Base-by-base conservation (phyloP, 169 alveolate genomes). In the Plasmodium coatneyi region DNA sequence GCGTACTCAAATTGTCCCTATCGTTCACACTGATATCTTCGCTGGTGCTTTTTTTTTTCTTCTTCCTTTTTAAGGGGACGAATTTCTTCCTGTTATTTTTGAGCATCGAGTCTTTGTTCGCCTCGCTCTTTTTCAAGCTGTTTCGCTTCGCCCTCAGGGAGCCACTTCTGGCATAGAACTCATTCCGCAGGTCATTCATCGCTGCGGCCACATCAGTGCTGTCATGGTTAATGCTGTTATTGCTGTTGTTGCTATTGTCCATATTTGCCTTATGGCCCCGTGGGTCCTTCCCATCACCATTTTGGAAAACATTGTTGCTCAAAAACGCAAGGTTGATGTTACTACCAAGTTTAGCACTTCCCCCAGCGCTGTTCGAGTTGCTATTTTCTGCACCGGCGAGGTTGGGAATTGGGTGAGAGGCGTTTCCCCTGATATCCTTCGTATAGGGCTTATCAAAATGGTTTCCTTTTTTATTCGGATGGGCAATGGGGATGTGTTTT, bases 1-100 rank as follows among this genome's bases (percentile, higher is more conserved):
- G 60, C 22, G 60, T 19, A 14, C 36, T 22, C 41, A 56, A 46
- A 14, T 34, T 84, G 14, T 86, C 81, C 79, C 49, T 25, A 22
- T 86, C 78, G 70, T 86, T 70, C 30, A 86, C 43, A 39, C 60
- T 83, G 71, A 71, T 46, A 19, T 83, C 92, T 39, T 71, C 82
- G 34, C 41, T 83, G 52, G 66, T 54, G 49, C 32, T 83, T 71
- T 83, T 83, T 83, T 71, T 83, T 83, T 83, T 83, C 52, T 83
- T 83, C 43, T 83, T 83, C 56, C 71, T 83, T 49, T 49, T 49
- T 25, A 52, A 52, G 16, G 90, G 39, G 22, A 82, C 28, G 39
- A 70, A 22, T 71, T 83, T 83, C 52, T 70, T 82, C 43, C 66
- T 83, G 30, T 66, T 83, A 54, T 28, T 56, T 56, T 82, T 82